Percentiles rank a stretch among this genome's conserved stretches.
Evolutionary conservation across 495 filamentous ascomycete genomes (phyloP).

Genomic region (Penicillium coffeae): DNA sequence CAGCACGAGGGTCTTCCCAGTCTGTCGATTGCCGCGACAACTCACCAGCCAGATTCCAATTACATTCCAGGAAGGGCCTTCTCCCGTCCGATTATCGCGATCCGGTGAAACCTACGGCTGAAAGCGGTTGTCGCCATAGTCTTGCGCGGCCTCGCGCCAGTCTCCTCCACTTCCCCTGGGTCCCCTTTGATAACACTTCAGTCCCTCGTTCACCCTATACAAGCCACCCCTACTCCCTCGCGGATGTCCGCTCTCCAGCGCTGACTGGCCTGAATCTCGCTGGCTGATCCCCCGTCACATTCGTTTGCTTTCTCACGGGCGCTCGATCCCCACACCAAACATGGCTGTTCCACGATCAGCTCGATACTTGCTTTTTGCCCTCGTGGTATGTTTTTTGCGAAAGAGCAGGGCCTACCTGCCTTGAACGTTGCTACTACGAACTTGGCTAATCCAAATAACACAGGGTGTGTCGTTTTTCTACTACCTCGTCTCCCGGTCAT

Average conservation of each 20-base stretch:
- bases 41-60: neutral
- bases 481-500: conserved; percentile 76
- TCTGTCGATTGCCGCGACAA: too few species aligned
- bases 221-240: neutral
- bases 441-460: neutral
- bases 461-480: conserved; percentile 74
- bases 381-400: conserved; percentile 54
- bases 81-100: neutral
- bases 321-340: conserved; percentile 48
- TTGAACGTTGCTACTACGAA: neutral
- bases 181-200: neutral
- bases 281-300: conserved; percentile 5
- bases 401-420: too few species aligned
- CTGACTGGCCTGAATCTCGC: conserved; percentile 10
- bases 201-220: neutral
- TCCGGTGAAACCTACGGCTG: conserved; percentile 23
- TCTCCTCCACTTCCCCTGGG: neutral
- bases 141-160: conserved; percentile 19
- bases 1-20: too few species aligned
- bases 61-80: neutral
- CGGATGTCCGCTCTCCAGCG: conserved; percentile 8
- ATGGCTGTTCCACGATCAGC: conserved; percentile 63
- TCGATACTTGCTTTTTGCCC: conserved; percentile 85
- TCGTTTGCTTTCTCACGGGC: conserved; percentile 7
- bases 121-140: conserved; percentile 24